Evolutionary conservation across 2,329 filamentous ascomycete species (phyloP).

Genomic region (Sphaerostilbella broomeana): DNA sequence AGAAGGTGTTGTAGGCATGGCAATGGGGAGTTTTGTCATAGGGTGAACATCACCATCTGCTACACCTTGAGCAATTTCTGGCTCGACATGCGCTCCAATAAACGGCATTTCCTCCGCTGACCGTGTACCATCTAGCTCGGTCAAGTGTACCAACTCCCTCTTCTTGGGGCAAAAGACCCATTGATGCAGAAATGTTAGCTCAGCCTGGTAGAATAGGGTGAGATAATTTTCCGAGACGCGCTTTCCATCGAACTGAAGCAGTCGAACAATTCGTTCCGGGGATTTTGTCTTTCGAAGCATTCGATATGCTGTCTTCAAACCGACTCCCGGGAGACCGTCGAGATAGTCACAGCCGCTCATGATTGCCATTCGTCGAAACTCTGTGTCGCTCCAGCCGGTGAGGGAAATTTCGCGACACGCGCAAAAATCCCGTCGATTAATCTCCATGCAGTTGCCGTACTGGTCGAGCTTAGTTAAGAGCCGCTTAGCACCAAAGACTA

Average conservation of each 20-base stretch:
- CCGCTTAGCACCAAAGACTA: conserved; percentile 89
- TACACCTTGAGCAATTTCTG: conserved; percentile 64
- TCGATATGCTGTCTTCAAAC: conserved; percentile 87
- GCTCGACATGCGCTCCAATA: conserved; percentile 67
- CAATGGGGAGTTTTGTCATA: conserved; percentile 68
- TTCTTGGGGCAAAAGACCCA: conserved; percentile 81
- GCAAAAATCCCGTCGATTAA: conserved; percentile 83
- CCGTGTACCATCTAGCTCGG: conserved; percentile 54
- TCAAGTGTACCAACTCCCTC: conserved; percentile 68
- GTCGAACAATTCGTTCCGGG: conserved; percentile 72
- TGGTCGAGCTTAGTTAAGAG: conserved; percentile 91
- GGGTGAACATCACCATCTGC: conserved; percentile 80
- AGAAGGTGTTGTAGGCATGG: conserved; percentile 35
- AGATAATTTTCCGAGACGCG: conserved; percentile 77
- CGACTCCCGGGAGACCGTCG: conserved; percentile 75
- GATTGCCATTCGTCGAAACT: conserved; percentile 94
- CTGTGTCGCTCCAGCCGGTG: conserved; percentile 82
- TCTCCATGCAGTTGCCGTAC: conserved; percentile 86
- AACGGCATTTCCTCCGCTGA: conserved; percentile 68
- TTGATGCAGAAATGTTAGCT: conserved; percentile 89
- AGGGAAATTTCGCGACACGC: conserved; percentile 82
- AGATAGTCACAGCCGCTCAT: conserved; percentile 95
- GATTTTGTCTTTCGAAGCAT: conserved; percentile 86
- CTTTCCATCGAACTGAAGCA: conserved; percentile 85
- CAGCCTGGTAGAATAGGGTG: conserved; percentile 74